Base-by-base conservation (phyloP, 1,284 basidiomycete species). In the Rhodotorula glutinis region DNA sequence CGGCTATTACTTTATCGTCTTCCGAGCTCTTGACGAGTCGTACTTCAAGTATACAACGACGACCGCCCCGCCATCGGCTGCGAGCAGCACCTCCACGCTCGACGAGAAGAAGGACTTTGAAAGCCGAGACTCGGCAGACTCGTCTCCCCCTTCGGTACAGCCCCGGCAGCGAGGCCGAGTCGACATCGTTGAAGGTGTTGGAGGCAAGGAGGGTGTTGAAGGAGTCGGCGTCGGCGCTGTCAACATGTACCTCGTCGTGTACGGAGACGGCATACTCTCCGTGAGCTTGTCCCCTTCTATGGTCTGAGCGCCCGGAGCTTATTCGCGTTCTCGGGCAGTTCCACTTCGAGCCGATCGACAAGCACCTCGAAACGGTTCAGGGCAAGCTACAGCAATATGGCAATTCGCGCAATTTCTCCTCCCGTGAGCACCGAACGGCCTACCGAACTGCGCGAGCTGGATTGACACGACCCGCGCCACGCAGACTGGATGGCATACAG, bases 401-500 rank as follows among this genome's bases (percentile, higher is more conserved):
- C 79, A 83, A 56, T 83, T 82, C 72, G 85, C 66, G 69, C 38
- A 69, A 67, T 46, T 75, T 87, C 81, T 86, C 88, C 17, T 87
- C 90, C 56, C 88, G 89, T 88, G 72, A 62, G 83, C 74, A 4
- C 43, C 4, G 25, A 21, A 27, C 27, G 62, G n/a, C 49, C 25
- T 2, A 8, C 27, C 43, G 5, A 41, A 54, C 21, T 17, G 47
- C 47, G 11, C 61, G n/a, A 65, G 38, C n/a, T 13, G 23, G 14
- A 9, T 13, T 49, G 47, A 49, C 47, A n/a, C 47, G 8, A 7
- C 4, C 23, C 25, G 19, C 27, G 19, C 38, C 25, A 3, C 27
- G 40, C 76, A 90, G 92, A 95, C 77, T 97, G 92, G 92, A 92
- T 98, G 72, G 91, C 92, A 0, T 92, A 98, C 78, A 91, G 89